Percentiles rank a stretch among this genome's conserved stretches.
These are phyloP conservation scores for Backusella psychrophila DNA, from an alignment of 192 early-diverging fungal species.

Conservation along the genomic window DNA sequence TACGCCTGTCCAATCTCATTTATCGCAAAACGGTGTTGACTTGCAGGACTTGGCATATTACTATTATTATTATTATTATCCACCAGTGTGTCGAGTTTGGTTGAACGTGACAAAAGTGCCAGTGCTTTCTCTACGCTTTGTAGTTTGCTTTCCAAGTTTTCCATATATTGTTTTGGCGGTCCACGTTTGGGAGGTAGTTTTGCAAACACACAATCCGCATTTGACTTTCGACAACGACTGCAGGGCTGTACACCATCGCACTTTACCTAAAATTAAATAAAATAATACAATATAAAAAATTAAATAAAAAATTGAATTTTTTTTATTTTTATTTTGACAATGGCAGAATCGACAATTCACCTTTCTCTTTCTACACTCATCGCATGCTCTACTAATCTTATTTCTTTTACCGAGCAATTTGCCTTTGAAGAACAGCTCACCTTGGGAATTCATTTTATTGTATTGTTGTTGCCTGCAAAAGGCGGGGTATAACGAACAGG, in stretches of 20 bases:
- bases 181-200: conserved; percentile 33
- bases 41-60: not conserved
- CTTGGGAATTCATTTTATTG: not conserved
- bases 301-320: not conserved
- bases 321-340: not conserved
- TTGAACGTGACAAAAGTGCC: not conserved
- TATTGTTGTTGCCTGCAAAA: not conserved
- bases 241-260: conserved; percentile 41
- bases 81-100: not conserved
- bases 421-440: not conserved
- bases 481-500: not conserved
- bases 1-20: conserved; percentile 37
- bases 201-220: conserved; percentile 27
- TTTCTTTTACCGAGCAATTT: conserved; percentile 15
- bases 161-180: conserved; percentile 43
- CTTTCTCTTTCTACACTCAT: conserved; percentile 38
- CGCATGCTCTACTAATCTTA: conserved; percentile 35
- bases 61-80: not conserved
- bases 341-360: not conserved
- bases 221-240: conserved; percentile 27
- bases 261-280: conserved; percentile 26
- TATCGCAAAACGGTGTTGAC: conserved; percentile 6
- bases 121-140: conserved; percentile 34
- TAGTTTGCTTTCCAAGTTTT: conserved; percentile 30
- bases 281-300: not conserved